Evolutionary conservation across 2,329 filamentous ascomycete genomes (phyloP), one percentile per base, ranked within the genome.

Genomic region (Verticillium zaregamsianum): DNA sequence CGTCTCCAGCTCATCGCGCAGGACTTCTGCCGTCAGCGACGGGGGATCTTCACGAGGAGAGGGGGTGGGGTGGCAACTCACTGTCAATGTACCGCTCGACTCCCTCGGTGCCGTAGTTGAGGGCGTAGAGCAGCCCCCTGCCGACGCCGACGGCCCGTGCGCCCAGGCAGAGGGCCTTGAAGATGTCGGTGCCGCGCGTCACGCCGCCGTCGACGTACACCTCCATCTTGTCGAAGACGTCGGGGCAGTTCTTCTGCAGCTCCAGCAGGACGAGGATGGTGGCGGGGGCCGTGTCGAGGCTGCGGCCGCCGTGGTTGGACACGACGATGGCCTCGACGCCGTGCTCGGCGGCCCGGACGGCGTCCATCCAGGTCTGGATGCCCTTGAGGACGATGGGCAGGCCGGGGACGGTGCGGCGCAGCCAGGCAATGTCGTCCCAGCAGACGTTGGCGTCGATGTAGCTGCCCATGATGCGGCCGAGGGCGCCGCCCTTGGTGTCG

Each of bases 251-350:
- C 66, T 80, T 80, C 62, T 86, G 86, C 64, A 90, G 77, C 73
- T 91, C 87, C 1, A 90, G 72, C 4, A 90, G 69, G 0, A 86
- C 80, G 37, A 89, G 70, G 33, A 90, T 78, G 0, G 83, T 80
- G 0, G 87, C 76, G 2, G 83, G 79, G 0, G 79, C 76, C 66
- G 70, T 84, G 62, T 85, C 82, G 1, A 81, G 68, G 59, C 74
- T 80, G 45, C 89, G 73, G 0, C 89, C 89, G 1, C 89, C 90
- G 70, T 92, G 90, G 66, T 92, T 92, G 15, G 82, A 85, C 2
- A 92, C 77, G 1, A 92, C 81, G 57, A 92, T 89, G 0, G 86
- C 89, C 66, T 91, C 85, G 3, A 85, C 83, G 0, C 86, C 88
- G 14, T 80, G 69, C 59, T 88, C 80, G 39, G 87, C 79, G 2